Base-by-base conservation (phyloP, 352 stramenopile genomes). In the Globisporangium ultimum region DNA sequence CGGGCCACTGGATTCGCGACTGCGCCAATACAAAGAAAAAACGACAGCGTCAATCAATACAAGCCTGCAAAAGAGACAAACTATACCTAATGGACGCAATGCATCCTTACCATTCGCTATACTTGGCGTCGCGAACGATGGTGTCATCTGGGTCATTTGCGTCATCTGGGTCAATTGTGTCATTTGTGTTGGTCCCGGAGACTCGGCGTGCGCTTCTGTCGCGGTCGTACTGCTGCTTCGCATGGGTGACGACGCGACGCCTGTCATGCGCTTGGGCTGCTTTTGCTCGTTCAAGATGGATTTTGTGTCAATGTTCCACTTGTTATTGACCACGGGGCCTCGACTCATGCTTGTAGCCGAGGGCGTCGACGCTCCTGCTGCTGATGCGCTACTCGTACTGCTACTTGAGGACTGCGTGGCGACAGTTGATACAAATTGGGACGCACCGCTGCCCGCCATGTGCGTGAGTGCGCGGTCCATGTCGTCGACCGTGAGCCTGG, bases 251-350 rank as follows among this genome's bases (percentile, higher is more conserved):
- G 24, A 12, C 9, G 45, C 59, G 12, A 60, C 17, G 45, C 59
- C 59, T 0, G 51, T 60, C 45, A 55, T n/a, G 34, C 43, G 42
- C 49, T 65, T 58, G 12, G 63, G 67, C 53, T 64, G 58, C 21
- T 68, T 72, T 20, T 72, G 69, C 60, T 91, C 71, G 10, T 85
- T 79, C 45, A 70, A 65, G 41, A 91, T 79, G 42, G 70, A 76
- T 12, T 73, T 60, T 20, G 82, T 89, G 56, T 91, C 71, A 60
- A 91, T 82, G 41, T 85, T 68, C 82, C 82, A 91, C 63, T 91
- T 91, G 61, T 67, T 72, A 48, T 77, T 87, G 21, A 57, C 76
- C 28, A 85, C 80, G 15, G 68, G 61, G 0, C 76, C 76, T 55
- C 81, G 66, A 1, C 61, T 45, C 47, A 40, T 73, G 24, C 41